Conservation (phyloP, 768 basidiomycete genomes). For the Auricularia cornea region DNA sequence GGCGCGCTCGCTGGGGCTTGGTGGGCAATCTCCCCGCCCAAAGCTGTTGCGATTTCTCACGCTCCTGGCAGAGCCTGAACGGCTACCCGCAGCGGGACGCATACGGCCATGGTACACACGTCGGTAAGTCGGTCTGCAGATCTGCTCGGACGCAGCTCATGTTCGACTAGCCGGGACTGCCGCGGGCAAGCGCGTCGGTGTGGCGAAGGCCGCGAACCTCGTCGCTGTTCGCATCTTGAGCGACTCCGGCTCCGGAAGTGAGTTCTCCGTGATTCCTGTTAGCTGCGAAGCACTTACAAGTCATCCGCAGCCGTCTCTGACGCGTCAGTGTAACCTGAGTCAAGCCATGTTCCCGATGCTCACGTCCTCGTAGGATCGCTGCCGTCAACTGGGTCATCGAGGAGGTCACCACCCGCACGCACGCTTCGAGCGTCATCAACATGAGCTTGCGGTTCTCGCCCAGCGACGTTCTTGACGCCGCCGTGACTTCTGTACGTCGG, state of each 20-base stretch:
- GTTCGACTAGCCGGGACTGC: constrained; percentile 72
- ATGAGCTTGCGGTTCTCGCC: constrained; percentile 98
- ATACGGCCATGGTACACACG: constrained; percentile 35
- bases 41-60: too few species aligned
- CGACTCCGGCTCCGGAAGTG: constrained; percentile 26
- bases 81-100: constrained; percentile 14
- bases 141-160: too few species aligned
- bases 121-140: background rate
- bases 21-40: constrained; percentile 30
- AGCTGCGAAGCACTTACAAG: background rate
- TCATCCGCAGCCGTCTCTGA: background rate
- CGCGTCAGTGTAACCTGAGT: background rate
- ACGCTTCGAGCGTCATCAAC: constrained; percentile 35
- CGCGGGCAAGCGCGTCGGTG: constrained; percentile 87
- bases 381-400: constrained; percentile 26
- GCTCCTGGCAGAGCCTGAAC: background rate
- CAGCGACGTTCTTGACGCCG: constrained; percentile 73
- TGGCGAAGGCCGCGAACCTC: constrained; percentile 87
- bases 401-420: constrained; percentile 13
- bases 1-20: constrained; percentile 34
- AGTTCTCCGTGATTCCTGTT: background rate
- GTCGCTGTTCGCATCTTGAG: constrained; percentile 47
- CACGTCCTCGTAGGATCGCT: constrained; percentile 12
- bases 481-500: constrained; percentile 38
- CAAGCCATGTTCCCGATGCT: background rate